Evolutionary conservation across 179 eudicot species (phyloP), one percentile per base, ranked within the genome.

Genomic region (Corrigiola litoralis): DNA sequence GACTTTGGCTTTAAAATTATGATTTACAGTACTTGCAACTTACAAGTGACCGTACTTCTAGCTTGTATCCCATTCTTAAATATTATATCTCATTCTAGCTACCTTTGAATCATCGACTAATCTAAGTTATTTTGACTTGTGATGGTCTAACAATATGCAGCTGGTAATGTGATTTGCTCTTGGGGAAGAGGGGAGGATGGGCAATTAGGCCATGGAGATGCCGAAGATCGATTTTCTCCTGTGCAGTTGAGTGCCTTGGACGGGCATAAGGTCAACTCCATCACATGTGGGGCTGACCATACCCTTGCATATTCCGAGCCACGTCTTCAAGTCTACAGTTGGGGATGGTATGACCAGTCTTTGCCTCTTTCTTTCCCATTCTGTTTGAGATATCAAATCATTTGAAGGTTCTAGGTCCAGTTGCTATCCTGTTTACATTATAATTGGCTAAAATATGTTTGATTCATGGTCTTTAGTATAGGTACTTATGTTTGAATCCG

Each of bases 171-270:
- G 73, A 81, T 92, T 47, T 92, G 98, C 80, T 92, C 98, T 10
- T 92, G 98, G 98, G 98, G 98, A 65, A 82, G 92, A 74, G 98
- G 98, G 58, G 98, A 92, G 81, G 98, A 92, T 72, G 98, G 98
- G 32, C 98, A 92, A 68, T 73, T 90, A 71, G 98, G 98, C 59
- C 97, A 82, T 60, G 98, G 94, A 46, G 97, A 92, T 79, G 85
- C 98, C 31, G 98, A 90, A 80, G 98, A 92, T 81, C 81, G 90
- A 21, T 62, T 82, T 67, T 74, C 77, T 62, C 98, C 98, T 6
- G 84, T 85, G 52, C 95, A 81, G 54, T 53, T 92, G 68, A 87
- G 94, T 74, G 95, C 94, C 34, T 75, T 92, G 65, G 91, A 90
- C 74, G 95, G 80, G 12, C 82, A 75, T 67, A 85, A 87, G 54